Conservation (phyloP, 2,329 filamentous ascomycete genomes). For the Phyllachora maydis region DNA sequence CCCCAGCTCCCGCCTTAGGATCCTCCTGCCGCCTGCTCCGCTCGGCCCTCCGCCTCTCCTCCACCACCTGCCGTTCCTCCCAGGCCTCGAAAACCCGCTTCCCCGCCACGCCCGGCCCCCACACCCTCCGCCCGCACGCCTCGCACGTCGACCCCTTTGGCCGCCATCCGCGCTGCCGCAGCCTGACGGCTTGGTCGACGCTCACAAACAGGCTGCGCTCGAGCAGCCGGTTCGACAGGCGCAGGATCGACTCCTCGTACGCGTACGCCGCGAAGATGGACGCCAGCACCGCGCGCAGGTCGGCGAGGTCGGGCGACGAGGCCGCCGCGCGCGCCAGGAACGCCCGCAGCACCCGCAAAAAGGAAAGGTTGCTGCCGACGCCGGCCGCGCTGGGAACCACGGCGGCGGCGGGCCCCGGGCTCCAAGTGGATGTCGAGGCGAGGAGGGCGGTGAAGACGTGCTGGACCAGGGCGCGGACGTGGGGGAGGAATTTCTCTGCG, state of each 20-base stretch:
- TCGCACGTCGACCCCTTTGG: conserved; percentile 76
- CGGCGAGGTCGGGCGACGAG: conserved; percentile 67
- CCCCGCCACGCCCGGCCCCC: conserved; percentile 70
- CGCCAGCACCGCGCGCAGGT: conserved; percentile 64
- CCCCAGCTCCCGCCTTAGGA: too few species aligned
- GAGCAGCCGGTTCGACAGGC: conserved; percentile 66
- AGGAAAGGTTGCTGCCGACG: conserved; percentile 44
- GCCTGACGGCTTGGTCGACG: conserved; percentile 51
- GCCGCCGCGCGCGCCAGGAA: conserved; percentile 71
- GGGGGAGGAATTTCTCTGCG: conserved; percentile 37
- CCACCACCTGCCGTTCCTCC: conserved; percentile 38
- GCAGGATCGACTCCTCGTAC: conserved; percentile 79
- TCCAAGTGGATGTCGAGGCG: conserved; percentile 54
- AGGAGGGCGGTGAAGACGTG: conserved; percentile 78
- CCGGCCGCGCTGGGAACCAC: conserved; percentile 9
- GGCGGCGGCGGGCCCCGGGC: too few species aligned
- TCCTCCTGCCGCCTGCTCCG: too few species aligned
- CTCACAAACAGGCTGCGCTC: conserved; percentile 78
- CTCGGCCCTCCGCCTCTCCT: conserved; percentile 11
- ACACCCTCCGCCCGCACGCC: conserved; percentile 60
- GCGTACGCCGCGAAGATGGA: conserved; percentile 92
- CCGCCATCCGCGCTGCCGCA: conserved; percentile 75
- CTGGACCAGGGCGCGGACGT: conserved; percentile 66
- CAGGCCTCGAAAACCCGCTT: conserved; percentile 67
- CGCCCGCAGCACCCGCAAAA: conserved; percentile 70